These are phyloP conservation scores for Metschnikowia drakensbergensis DNA, from an alignment of 805 yeast species.

Conservation along the genomic window DNA sequence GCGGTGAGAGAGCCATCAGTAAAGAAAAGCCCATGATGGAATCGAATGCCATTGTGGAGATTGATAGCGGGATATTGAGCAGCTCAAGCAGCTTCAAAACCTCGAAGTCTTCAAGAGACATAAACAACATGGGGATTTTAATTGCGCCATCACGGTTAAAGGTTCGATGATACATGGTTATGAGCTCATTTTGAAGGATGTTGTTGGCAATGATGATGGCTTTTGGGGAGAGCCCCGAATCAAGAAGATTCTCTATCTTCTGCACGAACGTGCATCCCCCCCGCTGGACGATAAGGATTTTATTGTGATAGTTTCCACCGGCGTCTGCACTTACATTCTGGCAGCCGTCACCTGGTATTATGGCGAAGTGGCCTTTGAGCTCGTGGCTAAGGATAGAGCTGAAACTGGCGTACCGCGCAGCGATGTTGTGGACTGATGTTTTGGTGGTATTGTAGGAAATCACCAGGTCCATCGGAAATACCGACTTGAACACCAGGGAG, in stretches of 20 bases:
- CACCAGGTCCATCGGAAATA: slow-evolving; percentile 40
- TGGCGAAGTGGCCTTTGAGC: slow-evolving; percentile 23
- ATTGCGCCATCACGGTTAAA: slow-evolving; percentile 38
- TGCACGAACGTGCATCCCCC: slow-evolving; percentile 55
- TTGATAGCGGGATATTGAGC: slow-evolving; percentile 13
- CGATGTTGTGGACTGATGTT: slow-evolving; percentile 19
- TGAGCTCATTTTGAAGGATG: slow-evolving; percentile 41
- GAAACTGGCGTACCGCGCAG: slow-evolving; percentile 41
- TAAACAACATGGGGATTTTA: slow-evolving; percentile 50
- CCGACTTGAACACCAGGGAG: slow-evolving; percentile 31
- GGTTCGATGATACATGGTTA: slow-evolving; percentile 52
- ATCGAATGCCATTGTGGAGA: slow-evolving; percentile 35
- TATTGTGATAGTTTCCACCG: slow-evolving; percentile 19
- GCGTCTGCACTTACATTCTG: slow-evolving; percentile 10
- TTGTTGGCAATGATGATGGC: slow-evolving; percentile 58
- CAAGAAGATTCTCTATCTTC: slow-evolving; percentile 45
- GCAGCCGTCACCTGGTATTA: slow-evolving; percentile 32
- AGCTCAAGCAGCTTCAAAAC: slow-evolving; percentile 13
- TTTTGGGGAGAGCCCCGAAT: slow-evolving; percentile 31
- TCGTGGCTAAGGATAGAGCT: slow-evolving; percentile 30
- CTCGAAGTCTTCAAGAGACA: slow-evolving; percentile 41
- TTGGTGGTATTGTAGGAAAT: slow-evolving; percentile 28
- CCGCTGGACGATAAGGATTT: slow-evolving; percentile 26
- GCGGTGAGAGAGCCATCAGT: slow-evolving; percentile 43
- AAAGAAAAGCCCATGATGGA: slow-evolving; percentile 36